Evolutionary conservation across 495 filamentous ascomycete genomes (phyloP).

Genomic region (Xylona heveae): DNA sequence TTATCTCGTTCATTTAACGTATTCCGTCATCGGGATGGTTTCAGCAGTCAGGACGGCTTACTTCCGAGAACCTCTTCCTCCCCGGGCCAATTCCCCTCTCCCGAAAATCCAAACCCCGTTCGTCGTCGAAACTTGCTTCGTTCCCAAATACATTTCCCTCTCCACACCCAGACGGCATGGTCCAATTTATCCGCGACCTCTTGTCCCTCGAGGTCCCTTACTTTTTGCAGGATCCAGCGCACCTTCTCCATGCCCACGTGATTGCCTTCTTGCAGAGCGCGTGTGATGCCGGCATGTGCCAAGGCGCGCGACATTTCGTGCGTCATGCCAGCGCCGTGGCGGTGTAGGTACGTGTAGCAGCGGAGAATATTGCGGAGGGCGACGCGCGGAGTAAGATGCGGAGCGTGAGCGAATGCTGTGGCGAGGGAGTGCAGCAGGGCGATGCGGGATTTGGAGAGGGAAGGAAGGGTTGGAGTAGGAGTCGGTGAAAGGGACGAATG

Average conservation of each 20-base stretch:
- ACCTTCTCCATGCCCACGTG: conserved; percentile 14
- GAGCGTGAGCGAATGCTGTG: conserved; percentile 2
- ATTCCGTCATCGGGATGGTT: too few relatives aligned
- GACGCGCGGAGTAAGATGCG: conserved; percentile 6
- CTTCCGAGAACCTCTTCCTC: too few relatives aligned
- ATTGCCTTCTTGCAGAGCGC: conserved; percentile 16
- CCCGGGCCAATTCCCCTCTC: too few relatives aligned
- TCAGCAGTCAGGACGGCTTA: too few relatives aligned
- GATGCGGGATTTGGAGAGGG: neutral
- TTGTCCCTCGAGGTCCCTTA: conserved; percentile 16
- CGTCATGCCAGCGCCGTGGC: conserved; percentile 19
- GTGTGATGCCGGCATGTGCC: conserved; percentile 24
- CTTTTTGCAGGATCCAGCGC: conserved; percentile 18
- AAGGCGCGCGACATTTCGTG: conserved; percentile 20
- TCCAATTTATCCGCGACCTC: conserved; percentile 14
- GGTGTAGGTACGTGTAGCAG: conserved; percentile 19
- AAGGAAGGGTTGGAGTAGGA: too few relatives aligned
- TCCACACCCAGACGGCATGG: conserved; percentile 2
- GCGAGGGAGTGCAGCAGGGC: conserved; percentile 2
- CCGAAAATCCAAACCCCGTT: too few relatives aligned
- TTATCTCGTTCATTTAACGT: too few relatives aligned
- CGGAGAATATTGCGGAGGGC: conserved; percentile 19
- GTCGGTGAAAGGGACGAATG: too few relatives aligned
- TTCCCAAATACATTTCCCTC: too few relatives aligned
- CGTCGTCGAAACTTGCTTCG: too few relatives aligned